Percentiles rank a stretch among this genome's conserved stretches.
These are phyloP conservation scores for Cucurbita argyrosperma DNA, from an alignment of 306 rosid genomes.

Conservation along the genomic window DNA sequence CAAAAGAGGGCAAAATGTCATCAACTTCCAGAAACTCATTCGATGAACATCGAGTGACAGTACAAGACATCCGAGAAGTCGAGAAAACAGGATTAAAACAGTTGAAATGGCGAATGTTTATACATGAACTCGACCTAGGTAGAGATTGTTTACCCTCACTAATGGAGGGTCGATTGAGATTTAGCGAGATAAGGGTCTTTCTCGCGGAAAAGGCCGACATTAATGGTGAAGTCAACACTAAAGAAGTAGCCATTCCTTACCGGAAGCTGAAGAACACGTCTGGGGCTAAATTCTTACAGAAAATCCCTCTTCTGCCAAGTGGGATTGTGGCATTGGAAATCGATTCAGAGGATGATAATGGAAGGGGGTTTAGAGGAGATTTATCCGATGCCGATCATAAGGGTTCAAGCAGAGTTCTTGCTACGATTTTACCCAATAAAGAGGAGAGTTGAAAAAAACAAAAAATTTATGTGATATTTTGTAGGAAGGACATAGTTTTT, in stretches of 20 bases:
- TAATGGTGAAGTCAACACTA: slow-evolving; percentile 13
- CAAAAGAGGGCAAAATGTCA: slow-evolving; percentile 24
- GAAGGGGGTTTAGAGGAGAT: not conserved
- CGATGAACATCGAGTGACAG: slow-evolving; percentile 25
- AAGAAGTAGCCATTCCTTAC: slow-evolving; percentile 34
- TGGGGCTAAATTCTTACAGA: not conserved
- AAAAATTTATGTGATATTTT: too few relatives aligned
- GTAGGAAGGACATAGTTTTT: too few relatives aligned
- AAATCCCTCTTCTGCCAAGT: not conserved
- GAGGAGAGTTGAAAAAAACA: too few relatives aligned
- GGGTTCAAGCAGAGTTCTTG: not conserved
- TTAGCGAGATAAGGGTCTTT: slow-evolving; percentile 24
- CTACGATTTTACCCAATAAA: too few relatives aligned
- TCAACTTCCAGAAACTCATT: slow-evolving; percentile 23
- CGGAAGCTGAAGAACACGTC: not conserved
- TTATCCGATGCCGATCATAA: not conserved
- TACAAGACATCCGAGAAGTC: slow-evolving; percentile 6
- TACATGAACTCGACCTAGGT: slow-evolving; percentile 1
- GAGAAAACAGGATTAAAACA: slow-evolving; percentile 7
- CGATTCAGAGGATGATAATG: not conserved
- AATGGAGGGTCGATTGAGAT: slow-evolving; percentile 5
- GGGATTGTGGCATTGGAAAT: not conserved
- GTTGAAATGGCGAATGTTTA: slow-evolving; percentile 12
- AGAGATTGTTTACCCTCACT: not conserved
- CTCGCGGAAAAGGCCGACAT: slow-evolving; percentile 18